These are phyloP conservation scores for Brassica balearica DNA, from an alignment of 441 rosid genomes.

Conservation along the genomic window DNA sequence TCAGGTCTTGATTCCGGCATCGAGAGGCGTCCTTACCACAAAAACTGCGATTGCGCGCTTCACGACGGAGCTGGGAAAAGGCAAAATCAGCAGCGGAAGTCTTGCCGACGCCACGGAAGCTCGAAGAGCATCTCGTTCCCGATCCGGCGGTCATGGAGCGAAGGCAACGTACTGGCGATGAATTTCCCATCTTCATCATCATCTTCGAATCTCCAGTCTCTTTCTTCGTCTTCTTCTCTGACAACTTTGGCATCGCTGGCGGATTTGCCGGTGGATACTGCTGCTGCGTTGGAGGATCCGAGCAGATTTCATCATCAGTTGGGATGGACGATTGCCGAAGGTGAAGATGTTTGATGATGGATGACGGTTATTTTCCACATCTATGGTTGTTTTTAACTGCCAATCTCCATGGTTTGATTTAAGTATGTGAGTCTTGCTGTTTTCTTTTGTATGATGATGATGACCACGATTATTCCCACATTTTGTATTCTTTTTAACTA, in stretches of 20 bases:
- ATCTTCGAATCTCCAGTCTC: conserved; percentile 47
- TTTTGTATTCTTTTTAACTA: not conserved
- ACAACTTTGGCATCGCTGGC: conserved; percentile 26
- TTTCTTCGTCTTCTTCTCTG: conserved; percentile 41
- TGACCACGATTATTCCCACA: not conserved
- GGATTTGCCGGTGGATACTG: conserved; percentile 8
- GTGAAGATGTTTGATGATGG: conserved; percentile 21
- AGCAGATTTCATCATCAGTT: conserved; percentile 33
- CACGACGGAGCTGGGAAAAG: conserved; percentile 46
- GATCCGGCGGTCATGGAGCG: conserved; percentile 64
- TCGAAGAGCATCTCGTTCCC: conserved; percentile 61
- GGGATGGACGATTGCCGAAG: conserved; percentile 35
- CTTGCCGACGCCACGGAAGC: conserved; percentile 43
- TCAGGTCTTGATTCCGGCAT: conserved; percentile 51
- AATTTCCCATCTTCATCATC: conserved; percentile 41
- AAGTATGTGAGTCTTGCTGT: not conserved
- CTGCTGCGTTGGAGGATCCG: conserved; percentile 15
- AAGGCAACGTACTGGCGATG: conserved; percentile 54
- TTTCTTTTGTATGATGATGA: not conserved
- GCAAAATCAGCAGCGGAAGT: conserved; percentile 22
- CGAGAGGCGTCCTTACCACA: conserved; percentile 72
- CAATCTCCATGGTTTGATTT: conserved; percentile 15
- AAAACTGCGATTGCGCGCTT: conserved; percentile 72
- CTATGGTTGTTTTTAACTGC: conserved; percentile 30
- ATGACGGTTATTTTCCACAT: conserved; percentile 18